phyloP scores from a whole-genome alignment of 257 asterid genomes.

The Echium plantagineum region DNA sequence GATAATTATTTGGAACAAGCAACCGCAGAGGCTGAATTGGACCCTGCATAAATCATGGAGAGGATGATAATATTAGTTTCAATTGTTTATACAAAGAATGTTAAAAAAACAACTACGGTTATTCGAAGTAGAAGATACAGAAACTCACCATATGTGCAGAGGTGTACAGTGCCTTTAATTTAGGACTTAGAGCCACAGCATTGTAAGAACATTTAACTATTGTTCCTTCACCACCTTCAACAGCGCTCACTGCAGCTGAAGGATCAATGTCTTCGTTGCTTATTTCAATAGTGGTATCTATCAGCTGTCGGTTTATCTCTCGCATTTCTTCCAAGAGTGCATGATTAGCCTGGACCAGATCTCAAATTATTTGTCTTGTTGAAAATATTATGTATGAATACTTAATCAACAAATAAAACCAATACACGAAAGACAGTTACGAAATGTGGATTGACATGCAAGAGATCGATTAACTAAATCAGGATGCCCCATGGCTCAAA shows the following conservation, averaged over 20 bases:
- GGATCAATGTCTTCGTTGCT: conserved; percentile 64
- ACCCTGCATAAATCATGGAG: conserved; percentile 33
- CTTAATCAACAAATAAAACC: not conserved
- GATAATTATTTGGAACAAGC: conserved; percentile 57
- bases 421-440: not conserved
- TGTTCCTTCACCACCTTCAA: conserved; percentile 65
- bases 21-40: conserved; percentile 65
- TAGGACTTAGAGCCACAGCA: conserved; percentile 64
- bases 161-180: conserved; percentile 57
- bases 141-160: conserved; percentile 63
- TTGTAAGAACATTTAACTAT: conserved; percentile 63
- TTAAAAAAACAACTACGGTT: not conserved
- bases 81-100: not conserved
- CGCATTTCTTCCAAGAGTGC: conserved; percentile 68
- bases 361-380: conserved; percentile 8
- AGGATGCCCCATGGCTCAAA: not conserved
- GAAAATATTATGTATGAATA: not conserved
- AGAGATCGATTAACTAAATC: not conserved
- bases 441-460: not conserved
- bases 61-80: conserved; percentile 10
- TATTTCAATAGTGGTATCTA: conserved; percentile 59
- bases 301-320: conserved; percentile 53
- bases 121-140: conserved; percentile 1
- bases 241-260: conserved; percentile 40
- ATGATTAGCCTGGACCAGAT: conserved; percentile 44